Evolutionary conservation across 1,284 basidiomycete species (phyloP).

Genomic region (Pseudozyma sp.): DNA sequence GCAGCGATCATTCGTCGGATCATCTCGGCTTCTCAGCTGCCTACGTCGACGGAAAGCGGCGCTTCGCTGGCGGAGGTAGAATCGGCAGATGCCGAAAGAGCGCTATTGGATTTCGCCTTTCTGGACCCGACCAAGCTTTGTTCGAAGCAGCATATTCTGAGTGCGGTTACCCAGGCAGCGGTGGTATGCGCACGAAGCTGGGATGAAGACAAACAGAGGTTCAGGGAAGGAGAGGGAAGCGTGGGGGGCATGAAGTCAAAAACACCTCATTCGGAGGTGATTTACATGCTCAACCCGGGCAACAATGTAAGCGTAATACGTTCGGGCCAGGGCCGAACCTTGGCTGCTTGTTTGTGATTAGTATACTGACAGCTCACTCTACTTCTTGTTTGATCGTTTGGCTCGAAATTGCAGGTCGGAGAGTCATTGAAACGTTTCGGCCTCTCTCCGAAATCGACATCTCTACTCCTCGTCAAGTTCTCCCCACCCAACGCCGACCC

Average conservation of each 20-base stretch:
- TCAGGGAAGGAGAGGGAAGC: constrained; percentile 40
- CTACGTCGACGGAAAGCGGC: constrained; percentile 1
- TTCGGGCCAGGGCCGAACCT: not conserved
- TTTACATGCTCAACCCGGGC: constrained; percentile 46
- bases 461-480: constrained; percentile 46
- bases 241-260: constrained; percentile 50
- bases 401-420: constrained; percentile 25
- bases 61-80: constrained; percentile 17
- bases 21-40: constrained; percentile 43
- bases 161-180: constrained; percentile 40
- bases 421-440: constrained; percentile 52
- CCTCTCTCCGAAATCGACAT: constrained; percentile 32
- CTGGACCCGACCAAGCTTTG: constrained; percentile 48
- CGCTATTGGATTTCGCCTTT: constrained; percentile 49
- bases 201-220: constrained; percentile 11
- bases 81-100: constrained; percentile 26
- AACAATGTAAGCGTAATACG: constrained; percentile 39
- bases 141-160: constrained; percentile 39
- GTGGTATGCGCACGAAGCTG: constrained; percentile 39
- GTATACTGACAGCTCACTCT: constrained; percentile 1
- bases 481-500: constrained; percentile 14
- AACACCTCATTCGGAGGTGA: constrained; percentile 50
- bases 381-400: not conserved
- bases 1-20: constrained; percentile 41
- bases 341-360: not conserved